These are phyloP conservation scores for Purshia tridentata DNA, from an alignment of 306 rosid genomes.

Conservation along the genomic window DNA sequence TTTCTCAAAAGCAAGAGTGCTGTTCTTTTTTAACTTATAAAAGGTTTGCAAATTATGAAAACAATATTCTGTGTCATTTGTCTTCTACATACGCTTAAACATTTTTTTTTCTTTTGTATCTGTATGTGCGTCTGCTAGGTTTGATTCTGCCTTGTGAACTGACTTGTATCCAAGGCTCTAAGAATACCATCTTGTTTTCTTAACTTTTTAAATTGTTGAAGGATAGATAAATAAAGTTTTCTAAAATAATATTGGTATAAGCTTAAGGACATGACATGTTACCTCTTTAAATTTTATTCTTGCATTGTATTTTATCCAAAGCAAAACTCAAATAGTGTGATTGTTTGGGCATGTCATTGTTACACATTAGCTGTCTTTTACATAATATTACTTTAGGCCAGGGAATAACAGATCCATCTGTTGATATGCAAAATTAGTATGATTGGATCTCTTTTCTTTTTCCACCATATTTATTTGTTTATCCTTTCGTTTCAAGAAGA, in stretches of 20 bases:
- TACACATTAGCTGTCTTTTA: not conserved
- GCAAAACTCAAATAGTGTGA: not conserved
- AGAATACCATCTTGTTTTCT: not conserved
- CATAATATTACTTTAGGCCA: not conserved
- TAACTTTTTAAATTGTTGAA: not conserved
- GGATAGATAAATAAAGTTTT: not conserved
- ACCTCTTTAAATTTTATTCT: not conserved
- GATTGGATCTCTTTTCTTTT: not conserved
- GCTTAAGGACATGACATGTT: not conserved
- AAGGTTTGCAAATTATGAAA: not conserved
- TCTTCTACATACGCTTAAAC: not conserved
- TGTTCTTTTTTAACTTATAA: not conserved
- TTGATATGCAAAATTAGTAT: not conserved
- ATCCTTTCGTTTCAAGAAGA: constrained; percentile 34
- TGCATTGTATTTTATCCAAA: not conserved
- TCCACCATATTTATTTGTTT: not conserved
- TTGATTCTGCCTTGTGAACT: not conserved
- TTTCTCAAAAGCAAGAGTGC: constrained; percentile 2
- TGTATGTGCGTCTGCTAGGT: not conserved
- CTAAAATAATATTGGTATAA: not conserved
- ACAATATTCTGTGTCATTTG: constrained; percentile 1
- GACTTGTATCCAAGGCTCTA: not conserved
- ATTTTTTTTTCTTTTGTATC: not conserved
- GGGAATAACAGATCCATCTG: not conserved
- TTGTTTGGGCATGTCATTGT: not conserved